phyloP scores from a whole-genome alignment of 768 basidiomycete species.

The Kwoniella dejecticola region DNA sequence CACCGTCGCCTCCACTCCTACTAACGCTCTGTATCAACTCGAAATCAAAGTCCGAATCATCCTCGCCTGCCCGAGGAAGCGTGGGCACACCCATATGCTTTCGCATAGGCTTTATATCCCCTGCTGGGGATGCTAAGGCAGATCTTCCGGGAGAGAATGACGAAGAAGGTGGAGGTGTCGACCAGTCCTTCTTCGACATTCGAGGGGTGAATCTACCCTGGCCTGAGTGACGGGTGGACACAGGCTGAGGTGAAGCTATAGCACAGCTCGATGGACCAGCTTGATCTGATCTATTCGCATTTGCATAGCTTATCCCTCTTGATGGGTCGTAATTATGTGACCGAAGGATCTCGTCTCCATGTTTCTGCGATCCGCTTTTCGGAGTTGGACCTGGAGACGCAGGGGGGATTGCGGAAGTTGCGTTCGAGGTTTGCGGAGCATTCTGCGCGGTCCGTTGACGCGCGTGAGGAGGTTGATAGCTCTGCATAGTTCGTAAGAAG shows the following conservation, averaged over 20 bases:
- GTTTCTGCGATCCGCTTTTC: too few relatives aligned
- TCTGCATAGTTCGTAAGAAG: constrained; percentile 22
- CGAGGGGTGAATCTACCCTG: neutral
- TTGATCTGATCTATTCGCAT: neutral
- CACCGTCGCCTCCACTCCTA: constrained; percentile 51
- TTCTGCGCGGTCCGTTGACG: constrained; percentile 11
- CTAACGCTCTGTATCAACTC: constrained; percentile 51
- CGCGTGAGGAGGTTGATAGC: constrained; percentile 33
- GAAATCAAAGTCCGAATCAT: constrained; percentile 42
- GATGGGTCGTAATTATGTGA: neutral
- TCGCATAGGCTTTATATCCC: constrained; percentile 34
- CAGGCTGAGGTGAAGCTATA: neutral
- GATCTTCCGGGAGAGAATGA: too few relatives aligned
- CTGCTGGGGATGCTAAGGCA: constrained; percentile 29
- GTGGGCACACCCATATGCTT: neutral
- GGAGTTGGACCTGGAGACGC: neutral
- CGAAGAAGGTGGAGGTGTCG: neutral
- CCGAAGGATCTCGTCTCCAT: neutral
- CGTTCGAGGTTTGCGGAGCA: neutral
- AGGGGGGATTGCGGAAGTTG: too few relatives aligned
- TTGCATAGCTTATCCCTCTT: neutral
- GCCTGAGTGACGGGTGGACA: neutral
- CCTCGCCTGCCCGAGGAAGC: neutral
- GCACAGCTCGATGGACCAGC: neutral
- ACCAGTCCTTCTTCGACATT: constrained; percentile 16